These are phyloP conservation scores for Verticillium nubilum DNA, from an alignment of 2,329 filamentous ascomycete species.

Conservation along the genomic window DNA sequence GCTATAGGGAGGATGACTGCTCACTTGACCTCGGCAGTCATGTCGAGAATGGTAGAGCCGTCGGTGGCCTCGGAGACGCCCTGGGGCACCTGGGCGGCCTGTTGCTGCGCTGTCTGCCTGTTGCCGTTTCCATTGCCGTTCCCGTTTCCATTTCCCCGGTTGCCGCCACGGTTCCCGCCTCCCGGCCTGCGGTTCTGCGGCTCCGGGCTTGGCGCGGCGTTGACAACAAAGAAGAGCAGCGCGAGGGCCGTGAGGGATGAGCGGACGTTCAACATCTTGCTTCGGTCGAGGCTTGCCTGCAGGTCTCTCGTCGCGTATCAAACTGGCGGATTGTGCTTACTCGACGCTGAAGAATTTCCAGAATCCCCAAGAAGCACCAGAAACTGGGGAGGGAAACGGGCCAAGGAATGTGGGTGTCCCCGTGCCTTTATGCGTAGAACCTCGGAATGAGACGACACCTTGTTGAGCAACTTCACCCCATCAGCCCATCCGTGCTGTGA, in stretches of 20 bases:
- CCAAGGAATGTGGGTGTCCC: neutral
- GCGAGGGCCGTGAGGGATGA: conserved; percentile 8
- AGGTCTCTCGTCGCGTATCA: neutral
- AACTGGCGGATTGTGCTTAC: conserved; percentile 4
- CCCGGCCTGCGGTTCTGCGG: conserved; percentile 5
- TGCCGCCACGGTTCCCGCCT: conserved; percentile 4
- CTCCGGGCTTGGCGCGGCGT: conserved; percentile 7
- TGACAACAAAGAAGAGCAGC: conserved; percentile 8
- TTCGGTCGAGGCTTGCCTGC: neutral
- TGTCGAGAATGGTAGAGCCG: conserved; percentile 50
- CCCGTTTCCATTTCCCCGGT: conserved; percentile 4
- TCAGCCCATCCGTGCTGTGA: neutral
- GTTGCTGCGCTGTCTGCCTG: conserved; percentile 20
- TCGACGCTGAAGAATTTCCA: conserved; percentile 5
- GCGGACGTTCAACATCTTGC: conserved; percentile 12
- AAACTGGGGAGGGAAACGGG: conserved; percentile 1
- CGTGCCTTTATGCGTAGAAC: neutral
- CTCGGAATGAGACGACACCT: neutral
- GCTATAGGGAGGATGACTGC: conserved; percentile 13
- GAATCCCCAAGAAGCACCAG: conserved; percentile 8
- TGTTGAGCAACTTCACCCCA: neutral
- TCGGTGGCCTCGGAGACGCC: conserved; percentile 41
- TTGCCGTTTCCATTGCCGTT: conserved; percentile 2
- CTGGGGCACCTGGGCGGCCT: conserved; percentile 22
- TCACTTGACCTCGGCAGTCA: conserved; percentile 48